Evolutionary conservation across 192 early-diverging fungal species (phyloP), one percentile per base, ranked within the genome.

Genomic region (Paraglomus occultum): DNA sequence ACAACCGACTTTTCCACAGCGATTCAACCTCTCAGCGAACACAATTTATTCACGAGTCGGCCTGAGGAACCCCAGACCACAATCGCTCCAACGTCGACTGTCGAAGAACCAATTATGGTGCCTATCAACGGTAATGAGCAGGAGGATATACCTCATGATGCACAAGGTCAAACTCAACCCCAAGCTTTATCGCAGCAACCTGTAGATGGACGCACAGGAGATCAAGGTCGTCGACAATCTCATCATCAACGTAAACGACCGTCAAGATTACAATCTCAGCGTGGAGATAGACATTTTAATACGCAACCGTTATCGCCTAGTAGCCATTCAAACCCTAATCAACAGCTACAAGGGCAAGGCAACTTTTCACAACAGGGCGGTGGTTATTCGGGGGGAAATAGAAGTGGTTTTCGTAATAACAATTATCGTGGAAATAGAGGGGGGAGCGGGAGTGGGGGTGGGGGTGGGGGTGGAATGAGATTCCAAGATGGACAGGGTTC

Each of bases 301-400:
- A 50, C 43, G 61, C 57, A 38, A 54, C 51, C 49, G 17, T 71
- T 3, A 43, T 57, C 15, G 40, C 62, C 5, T 54, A 43, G 17
- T 58, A 63, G 2, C 11, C 60, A 22, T n/a, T 38, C 20, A 18
- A n/a, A 71, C 8, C 40, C 8, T 45, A 22, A 64, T 42, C 66
- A 50, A 53, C 47, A 31, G 7, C 48, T 38, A 12, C 42, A 51
- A 20, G 31, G 31, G 31, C 31, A 31, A 31, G 31, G 31, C 31
- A 31, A 31, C 31, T 54, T 55, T 17, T 17, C 47, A 31, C 40
- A 43, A 8, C 51, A 40, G 1, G 14, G 42, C 31, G 14, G 22
- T 66, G 38, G 12, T 51, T 11, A 51, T 48, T 15, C 48, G 15
- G 64, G 64, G 12, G 52, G 50, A 15, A 11, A 50, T 51, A n/a